phyloP scores from a whole-genome alignment of 2,329 filamentous ascomycete genomes.

The Colletotrichum cereale region DNA sequence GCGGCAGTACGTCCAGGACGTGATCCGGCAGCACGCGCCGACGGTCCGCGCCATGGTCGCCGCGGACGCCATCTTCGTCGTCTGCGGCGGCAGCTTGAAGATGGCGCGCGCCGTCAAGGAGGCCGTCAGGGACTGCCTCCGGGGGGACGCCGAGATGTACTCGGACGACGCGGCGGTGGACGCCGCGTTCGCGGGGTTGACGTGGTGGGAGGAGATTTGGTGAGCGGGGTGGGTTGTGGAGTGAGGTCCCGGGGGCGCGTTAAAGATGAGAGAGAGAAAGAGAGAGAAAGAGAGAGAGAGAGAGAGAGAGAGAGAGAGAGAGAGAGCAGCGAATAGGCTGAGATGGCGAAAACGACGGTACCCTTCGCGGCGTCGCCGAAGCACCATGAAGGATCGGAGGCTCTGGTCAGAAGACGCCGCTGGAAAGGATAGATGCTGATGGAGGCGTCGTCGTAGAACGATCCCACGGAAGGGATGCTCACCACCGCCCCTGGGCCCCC shows the following conservation, averaged over 20 bases:
- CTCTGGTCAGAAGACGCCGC: background rate
- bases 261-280: too few relatives aligned
- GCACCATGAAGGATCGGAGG: background rate
- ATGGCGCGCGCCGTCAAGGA: constrained; percentile 69
- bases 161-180: constrained; percentile 54
- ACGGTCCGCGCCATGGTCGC: constrained; percentile 54
- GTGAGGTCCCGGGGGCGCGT: too few relatives aligned
- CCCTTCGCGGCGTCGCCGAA: background rate
- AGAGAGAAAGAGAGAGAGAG: too few relatives aligned
- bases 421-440: background rate
- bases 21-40: constrained; percentile 59
- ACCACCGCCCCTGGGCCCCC: too few relatives aligned
- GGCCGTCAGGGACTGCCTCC: constrained; percentile 63
- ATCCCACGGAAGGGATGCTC: background rate
- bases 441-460: background rate
- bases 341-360: background rate
- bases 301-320: background rate
- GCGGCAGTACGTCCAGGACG: constrained; percentile 69
- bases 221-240: constrained; percentile 43
- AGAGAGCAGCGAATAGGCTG: background rate
- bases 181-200: constrained; percentile 51
- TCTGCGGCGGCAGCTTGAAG: constrained; percentile 69
- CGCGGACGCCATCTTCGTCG: constrained; percentile 59
- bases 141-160: constrained; percentile 50
- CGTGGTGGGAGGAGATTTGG: constrained; percentile 73